These are phyloP conservation scores for Aspergillus hancockii DNA, from an alignment of 495 filamentous ascomycete species.

Conservation along the genomic window DNA sequence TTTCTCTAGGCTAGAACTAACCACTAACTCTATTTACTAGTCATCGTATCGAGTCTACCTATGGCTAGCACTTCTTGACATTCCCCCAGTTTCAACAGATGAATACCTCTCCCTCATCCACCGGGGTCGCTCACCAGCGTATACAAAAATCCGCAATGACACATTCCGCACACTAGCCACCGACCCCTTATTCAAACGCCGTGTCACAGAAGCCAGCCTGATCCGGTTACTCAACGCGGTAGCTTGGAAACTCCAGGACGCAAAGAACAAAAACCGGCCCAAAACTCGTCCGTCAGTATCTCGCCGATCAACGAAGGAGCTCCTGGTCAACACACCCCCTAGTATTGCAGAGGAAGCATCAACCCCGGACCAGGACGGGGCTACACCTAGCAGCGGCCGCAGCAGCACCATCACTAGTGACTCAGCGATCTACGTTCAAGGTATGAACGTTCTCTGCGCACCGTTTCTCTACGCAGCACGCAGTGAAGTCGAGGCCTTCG, in stretches of 20 bases:
- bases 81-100: conserved; percentile 79
- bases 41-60: conserved; percentile 93
- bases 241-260: conserved; percentile 89
- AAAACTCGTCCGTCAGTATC: conserved; percentile 41
- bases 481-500: conserved; percentile 92
- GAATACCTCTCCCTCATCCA: conserved; percentile 87
- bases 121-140: conserved; percentile 88
- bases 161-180: conserved; percentile 95
- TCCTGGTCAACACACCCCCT: conserved; percentile 42
- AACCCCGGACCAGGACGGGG: conserved; percentile 21
- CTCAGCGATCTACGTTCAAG: conserved; percentile 89
- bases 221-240: conserved; percentile 96
- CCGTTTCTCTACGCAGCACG: conserved; percentile 95
- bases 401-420: conserved; percentile 44
- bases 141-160: conserved; percentile 97
- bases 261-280: conserved; percentile 47
- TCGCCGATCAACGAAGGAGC: conserved; percentile 40
- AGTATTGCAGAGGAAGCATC: conserved; percentile 48
- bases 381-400: conserved; percentile 42
- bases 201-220: conserved; percentile 91
- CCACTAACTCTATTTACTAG: conserved; percentile 43
- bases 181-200: conserved; percentile 90
- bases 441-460: conserved; percentile 99
- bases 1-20: conserved; percentile 16
- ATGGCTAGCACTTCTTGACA: conserved; percentile 89